Conservation (phyloP, 1,139 yeast species). For the Candida mesenterica region DNA sequence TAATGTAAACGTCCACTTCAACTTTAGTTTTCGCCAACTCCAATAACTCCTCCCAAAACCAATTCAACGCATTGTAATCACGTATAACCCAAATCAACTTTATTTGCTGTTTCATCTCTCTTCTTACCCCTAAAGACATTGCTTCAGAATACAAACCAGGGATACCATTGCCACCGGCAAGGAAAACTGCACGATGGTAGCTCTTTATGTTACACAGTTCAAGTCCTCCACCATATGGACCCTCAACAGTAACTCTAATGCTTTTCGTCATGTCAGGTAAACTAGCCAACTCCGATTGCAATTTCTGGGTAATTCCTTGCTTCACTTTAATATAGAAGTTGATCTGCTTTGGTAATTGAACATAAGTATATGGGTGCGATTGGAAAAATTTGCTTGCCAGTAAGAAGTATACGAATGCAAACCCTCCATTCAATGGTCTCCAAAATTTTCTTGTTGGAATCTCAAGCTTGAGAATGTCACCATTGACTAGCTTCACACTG, state of each 20-base stretch:
- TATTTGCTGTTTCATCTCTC: constrained; percentile 22
- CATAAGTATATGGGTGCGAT: constrained; percentile 41
- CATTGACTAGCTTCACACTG: constrained; percentile 29
- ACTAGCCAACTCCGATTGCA: constrained; percentile 21
- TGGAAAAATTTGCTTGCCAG: constrained; percentile 35
- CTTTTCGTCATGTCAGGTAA: constrained; percentile 24
- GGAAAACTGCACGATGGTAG: constrained; percentile 35
- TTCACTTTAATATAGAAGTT: constrained; percentile 35
- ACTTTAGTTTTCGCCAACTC: background rate
- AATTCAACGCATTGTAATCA: constrained; percentile 40
- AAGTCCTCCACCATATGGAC: constrained; percentile 39
- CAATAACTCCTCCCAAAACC: constrained; percentile 33
- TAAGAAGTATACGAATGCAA: constrained; percentile 49
- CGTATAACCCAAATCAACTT: constrained; percentile 54
- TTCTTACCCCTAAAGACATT: constrained; percentile 20
- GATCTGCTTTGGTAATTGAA: constrained; percentile 23
- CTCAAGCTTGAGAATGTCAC: constrained; percentile 40
- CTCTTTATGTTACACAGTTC: constrained; percentile 33
- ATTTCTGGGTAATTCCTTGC: constrained; percentile 34
- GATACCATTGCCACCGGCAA: constrained; percentile 51
- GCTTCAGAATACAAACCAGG: constrained; percentile 48
- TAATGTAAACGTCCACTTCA: background rate
- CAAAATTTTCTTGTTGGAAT: constrained; percentile 43
- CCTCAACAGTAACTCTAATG: constrained; percentile 42
- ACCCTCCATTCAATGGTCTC: constrained; percentile 49